Conservation (phyloP, 139 green algal genomes). For the Coelastrella sp. region DNA sequence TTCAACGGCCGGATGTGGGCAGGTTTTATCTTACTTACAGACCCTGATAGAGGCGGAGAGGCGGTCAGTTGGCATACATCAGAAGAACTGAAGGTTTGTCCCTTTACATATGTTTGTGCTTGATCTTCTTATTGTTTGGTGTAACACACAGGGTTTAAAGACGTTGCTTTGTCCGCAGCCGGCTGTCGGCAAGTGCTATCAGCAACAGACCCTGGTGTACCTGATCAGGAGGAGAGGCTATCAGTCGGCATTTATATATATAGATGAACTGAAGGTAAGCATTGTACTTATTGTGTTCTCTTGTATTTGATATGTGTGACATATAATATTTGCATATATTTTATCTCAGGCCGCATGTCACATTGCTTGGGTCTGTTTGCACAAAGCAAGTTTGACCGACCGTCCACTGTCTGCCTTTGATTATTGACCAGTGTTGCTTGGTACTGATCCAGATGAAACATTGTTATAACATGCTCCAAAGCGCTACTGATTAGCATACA, state of each 20-base stretch:
- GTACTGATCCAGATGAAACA: no score
- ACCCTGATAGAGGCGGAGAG: constrained; percentile 96
- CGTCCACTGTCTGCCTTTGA: no score
- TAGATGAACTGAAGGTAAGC: constrained; percentile 82
- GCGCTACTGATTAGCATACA: no score
- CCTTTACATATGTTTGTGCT: not conserved
- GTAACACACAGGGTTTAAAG: constrained; percentile 46
- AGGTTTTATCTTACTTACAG: constrained; percentile 88
- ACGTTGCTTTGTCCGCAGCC: constrained; percentile 49
- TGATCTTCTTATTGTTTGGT: not conserved
- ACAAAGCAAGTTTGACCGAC: no score
- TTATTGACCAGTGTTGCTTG: no score
- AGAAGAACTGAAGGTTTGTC: constrained; percentile 71
- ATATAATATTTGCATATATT: not conserved
- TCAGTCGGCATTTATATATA: constrained; percentile 91
- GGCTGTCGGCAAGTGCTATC: constrained; percentile 68
- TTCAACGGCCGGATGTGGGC: constrained; percentile 24
- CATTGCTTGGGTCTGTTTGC: no score
- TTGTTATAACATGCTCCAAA: no score
- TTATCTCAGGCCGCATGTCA: no score
- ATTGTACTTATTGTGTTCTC: no score
- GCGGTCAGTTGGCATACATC: constrained; percentile 96
- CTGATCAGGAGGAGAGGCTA: constrained; percentile 91
- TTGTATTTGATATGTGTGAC: no score
- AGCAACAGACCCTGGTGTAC: constrained; percentile 94